Evolutionary conservation across 495 filamentous ascomycete species (phyloP).

Genomic region (Diplogelasinospora grovesii): DNA sequence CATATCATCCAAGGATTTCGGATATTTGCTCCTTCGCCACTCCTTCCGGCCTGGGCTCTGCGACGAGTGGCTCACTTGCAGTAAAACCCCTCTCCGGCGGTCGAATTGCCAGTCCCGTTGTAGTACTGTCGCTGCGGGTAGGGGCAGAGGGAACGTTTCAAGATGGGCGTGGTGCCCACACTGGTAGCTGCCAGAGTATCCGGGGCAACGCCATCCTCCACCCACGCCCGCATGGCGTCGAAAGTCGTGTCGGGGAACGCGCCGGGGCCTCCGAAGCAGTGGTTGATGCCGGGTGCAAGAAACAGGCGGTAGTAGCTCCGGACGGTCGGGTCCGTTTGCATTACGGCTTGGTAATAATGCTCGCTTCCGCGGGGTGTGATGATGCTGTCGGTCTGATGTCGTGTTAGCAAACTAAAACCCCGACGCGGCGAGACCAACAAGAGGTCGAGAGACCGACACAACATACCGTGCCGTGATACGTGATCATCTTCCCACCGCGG

Average conservation of each 20-base stretch:
- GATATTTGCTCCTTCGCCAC: too few species aligned
- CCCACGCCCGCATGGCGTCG: constrained; percentile 25
- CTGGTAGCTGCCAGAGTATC: too few species aligned
- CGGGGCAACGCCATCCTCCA: constrained; percentile 29
- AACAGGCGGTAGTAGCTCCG: constrained; percentile 26
- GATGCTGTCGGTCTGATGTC: constrained; percentile 26
- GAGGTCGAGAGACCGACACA: not conserved
- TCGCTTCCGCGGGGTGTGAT: constrained; percentile 18
- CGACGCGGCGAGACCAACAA: not conserved
- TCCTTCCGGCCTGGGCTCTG: too few species aligned
- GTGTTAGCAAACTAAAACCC: not conserved
- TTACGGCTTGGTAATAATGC: constrained; percentile 23
- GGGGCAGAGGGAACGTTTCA: too few species aligned
- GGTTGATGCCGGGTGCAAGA: constrained; percentile 25
- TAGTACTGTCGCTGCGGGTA: too few species aligned
- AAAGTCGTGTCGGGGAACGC: constrained; percentile 20
- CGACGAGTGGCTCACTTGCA: too few species aligned
- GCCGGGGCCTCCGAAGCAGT: constrained; percentile 24
- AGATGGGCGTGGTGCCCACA: too few species aligned
- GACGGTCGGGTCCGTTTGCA: constrained; percentile 6
- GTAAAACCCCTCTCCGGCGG: too few species aligned
- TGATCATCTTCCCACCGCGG: constrained; percentile 38
- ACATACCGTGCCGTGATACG: constrained; percentile 38
- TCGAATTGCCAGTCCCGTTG: too few species aligned
- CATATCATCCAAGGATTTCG: too few species aligned